phyloP scores from a whole-genome alignment of 1,139 yeast species.

The Protomyces pachydermus region DNA sequence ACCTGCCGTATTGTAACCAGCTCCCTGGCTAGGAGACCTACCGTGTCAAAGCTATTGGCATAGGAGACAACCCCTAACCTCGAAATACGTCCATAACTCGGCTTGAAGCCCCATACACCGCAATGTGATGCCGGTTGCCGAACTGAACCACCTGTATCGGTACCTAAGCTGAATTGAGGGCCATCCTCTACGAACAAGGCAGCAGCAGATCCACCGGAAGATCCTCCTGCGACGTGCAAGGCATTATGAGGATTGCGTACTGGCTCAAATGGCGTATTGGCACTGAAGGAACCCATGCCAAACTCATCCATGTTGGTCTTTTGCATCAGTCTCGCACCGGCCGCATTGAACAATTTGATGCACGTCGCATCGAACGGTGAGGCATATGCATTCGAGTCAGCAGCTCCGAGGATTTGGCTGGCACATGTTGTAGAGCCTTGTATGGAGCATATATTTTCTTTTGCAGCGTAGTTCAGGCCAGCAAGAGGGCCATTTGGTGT shows the following conservation, averaged over 20 bases:
- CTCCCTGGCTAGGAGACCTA: slow-evolving; percentile 64
- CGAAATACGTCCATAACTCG: slow-evolving; percentile 84
- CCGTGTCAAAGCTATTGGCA: slow-evolving; percentile 92
- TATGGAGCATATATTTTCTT: slow-evolving; percentile 25
- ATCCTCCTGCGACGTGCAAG: slow-evolving; percentile 69
- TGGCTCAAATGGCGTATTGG: slow-evolving; percentile 57
- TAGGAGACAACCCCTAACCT: slow-evolving; percentile 89
- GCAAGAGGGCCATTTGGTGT: background rate
- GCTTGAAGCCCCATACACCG: slow-evolving; percentile 80
- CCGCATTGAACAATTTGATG: slow-evolving; percentile 48
- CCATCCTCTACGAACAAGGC: slow-evolving; percentile 43
- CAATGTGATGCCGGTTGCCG: slow-evolving; percentile 87
- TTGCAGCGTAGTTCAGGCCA: slow-evolving; percentile 9
- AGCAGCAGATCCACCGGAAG: slow-evolving; percentile 92
- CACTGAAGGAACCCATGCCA: slow-evolving; percentile 74
- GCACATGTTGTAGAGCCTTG: slow-evolving; percentile 21
- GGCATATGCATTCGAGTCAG: slow-evolving; percentile 42
- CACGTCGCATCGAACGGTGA: slow-evolving; percentile 85
- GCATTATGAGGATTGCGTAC: slow-evolving; percentile 57
- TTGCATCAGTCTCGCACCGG: slow-evolving; percentile 59
- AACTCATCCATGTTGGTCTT: slow-evolving; percentile 95
- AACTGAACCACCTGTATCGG: slow-evolving; percentile 97
- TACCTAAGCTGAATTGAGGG: slow-evolving; percentile 46
- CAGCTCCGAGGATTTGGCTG: slow-evolving; percentile 24
- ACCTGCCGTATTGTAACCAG: slow-evolving; percentile 44